Evolutionary conservation across 2,329 filamentous ascomycete species (phyloP).

Genomic region (Cryphonectria naterciae): DNA sequence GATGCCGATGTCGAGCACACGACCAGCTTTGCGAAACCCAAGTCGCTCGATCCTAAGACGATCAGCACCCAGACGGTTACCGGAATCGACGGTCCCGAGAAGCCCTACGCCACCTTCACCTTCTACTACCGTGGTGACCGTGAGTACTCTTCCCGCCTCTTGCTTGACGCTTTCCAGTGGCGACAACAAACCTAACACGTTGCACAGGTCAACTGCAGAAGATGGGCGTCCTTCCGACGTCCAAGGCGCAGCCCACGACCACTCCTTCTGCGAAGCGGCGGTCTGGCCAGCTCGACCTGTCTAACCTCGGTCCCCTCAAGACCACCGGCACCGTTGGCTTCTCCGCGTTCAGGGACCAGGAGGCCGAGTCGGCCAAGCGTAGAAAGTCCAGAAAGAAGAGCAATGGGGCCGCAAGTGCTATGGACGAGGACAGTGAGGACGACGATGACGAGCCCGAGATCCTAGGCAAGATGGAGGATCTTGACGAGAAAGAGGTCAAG

Average conservation of each 20-base stretch:
- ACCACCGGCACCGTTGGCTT: slow-evolving; percentile 88
- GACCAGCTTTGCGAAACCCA: slow-evolving; percentile 96
- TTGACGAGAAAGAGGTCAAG: slow-evolving; percentile 64
- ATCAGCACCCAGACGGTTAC: slow-evolving; percentile 99
- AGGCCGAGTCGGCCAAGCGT: slow-evolving; percentile 58
- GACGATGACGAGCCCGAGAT: slow-evolving; percentile 69
- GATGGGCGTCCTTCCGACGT: slow-evolving; percentile 81
- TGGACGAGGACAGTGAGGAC: slow-evolving; percentile 74
- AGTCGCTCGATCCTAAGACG: slow-evolving; percentile 91
- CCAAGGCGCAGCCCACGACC: slow-evolving; percentile 67
- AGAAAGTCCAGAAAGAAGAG: slow-evolving; percentile 68
- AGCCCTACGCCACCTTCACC: slow-evolving; percentile 95
- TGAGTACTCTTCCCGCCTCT: slow-evolving; percentile 54
- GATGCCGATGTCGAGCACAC: slow-evolving; percentile 93
- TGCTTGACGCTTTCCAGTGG: not conserved
- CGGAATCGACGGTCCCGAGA: slow-evolving; percentile 92
- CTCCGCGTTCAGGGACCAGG: slow-evolving; percentile 79
- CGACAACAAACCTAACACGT: slow-evolving; percentile 33
- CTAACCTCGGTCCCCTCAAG: slow-evolving; percentile 81
- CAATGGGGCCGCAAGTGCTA: slow-evolving; percentile 58
- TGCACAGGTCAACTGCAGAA: slow-evolving; percentile 85
- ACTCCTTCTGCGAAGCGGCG: slow-evolving; percentile 72
- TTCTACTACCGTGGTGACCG: slow-evolving; percentile 97
- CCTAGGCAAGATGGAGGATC: slow-evolving; percentile 67
- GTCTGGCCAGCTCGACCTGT: slow-evolving; percentile 83